Conservation (phyloP, 2,329 filamentous ascomycete genomes). For the Pyricularia grisea region DNA sequence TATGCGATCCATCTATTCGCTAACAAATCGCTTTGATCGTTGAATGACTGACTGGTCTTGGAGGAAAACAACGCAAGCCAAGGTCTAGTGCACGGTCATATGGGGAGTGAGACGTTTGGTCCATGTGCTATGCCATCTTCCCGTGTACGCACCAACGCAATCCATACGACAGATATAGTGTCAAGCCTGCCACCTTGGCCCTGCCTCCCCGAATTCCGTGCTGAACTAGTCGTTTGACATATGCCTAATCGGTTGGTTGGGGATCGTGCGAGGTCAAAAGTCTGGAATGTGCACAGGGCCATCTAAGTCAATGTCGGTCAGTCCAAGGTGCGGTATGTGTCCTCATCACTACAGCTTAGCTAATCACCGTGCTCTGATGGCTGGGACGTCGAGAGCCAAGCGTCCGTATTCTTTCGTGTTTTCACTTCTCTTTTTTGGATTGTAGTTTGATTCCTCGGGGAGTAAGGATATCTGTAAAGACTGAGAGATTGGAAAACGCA, state of each 20-base stretch:
- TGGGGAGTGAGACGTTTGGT: neutral
- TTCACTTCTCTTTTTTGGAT: neutral
- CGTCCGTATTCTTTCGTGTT: neutral
- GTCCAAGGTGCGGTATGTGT: too few relatives aligned
- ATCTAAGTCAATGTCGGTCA: too few relatives aligned
- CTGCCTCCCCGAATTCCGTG: neutral
- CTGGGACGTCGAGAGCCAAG: neutral
- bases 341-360: too few relatives aligned
- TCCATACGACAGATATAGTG: neutral
- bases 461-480: neutral
- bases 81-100: neutral
- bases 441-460: neutral
- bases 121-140: neutral
- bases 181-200: neutral
- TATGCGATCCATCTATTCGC: neutral
- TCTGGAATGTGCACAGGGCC: neutral
- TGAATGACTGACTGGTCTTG: neutral
- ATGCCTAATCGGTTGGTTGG: neutral
- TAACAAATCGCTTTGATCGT: neutral
- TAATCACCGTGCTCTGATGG: too few relatives aligned
- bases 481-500: neutral
- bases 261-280: too few relatives aligned
- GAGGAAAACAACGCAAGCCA: neutral
- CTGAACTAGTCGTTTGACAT: neutral
- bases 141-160: neutral